Base-by-base conservation (phyloP, 208 protist species). In the Crithidia brevicula region DNA sequence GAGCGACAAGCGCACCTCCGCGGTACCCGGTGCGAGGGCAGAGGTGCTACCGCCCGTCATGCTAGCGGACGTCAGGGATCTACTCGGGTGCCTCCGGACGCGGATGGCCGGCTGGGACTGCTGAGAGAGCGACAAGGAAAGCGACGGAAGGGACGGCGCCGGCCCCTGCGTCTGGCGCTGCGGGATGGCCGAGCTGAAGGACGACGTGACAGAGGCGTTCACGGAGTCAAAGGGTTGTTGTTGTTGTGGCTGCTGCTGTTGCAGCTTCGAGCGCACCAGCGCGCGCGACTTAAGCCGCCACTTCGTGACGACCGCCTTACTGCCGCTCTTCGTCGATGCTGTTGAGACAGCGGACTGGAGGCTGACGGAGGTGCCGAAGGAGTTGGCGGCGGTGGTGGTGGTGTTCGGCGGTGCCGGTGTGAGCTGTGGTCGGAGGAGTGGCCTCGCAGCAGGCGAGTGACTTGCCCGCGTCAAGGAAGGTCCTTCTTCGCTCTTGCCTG, bases 111-210 rank as follows among this genome's bases (percentile, higher is more conserved):
- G 27, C 30, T 34, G 58, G 25, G 40, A 62, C 40, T 22, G 56
- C 56, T 46, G 40, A 16, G 58, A 52, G 28, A 33, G 23, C 16
- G 58, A 64, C 6, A 64, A 30, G 9, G 43, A 38, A 1, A 42
- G 43, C 3, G 58, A 64, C 6, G 58, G 43, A 3, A 52, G 5
- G 28, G 58, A 64, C n/a, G n/a, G n/a, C 11, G 58, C 2, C 28
- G 7, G 58, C 2, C 15, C 3, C 40, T 7, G 43, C 43, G 16
- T 8, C n/a, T 10, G 58, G 23, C 20, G 58, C 43, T 38, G 40
- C 30, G 58, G 58, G n/a, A 64, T 50, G 3, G 43, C 58, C 3
- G 58, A 64, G 43, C 58, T 30, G 20, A 64, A 64, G 18, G 58
- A 64, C 8, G 58, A 50, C n/a, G 58, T 52, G 6, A 30, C 38